Base-by-base conservation (phyloP, 495 filamentous ascomycete species). In the Penicillium mononematosum region DNA sequence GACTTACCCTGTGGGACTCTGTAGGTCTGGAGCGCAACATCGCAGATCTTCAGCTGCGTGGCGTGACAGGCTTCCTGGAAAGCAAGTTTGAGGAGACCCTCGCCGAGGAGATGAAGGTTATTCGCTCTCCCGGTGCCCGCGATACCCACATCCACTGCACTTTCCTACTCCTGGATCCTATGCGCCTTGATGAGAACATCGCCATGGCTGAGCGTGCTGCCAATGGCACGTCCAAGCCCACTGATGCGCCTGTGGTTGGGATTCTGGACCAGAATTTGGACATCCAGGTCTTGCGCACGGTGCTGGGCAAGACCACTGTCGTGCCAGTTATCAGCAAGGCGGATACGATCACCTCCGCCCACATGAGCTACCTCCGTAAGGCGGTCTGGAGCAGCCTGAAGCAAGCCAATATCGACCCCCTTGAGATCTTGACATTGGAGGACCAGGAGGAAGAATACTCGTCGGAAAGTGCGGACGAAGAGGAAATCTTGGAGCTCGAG, bases 81-180 rank as follows among this genome's bases (percentile, higher is more conserved):
- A 92, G 88, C 72, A 98, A 98, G 70, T 98, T 98, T 59, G 92
- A 98, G 70, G 95, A 98, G 67, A 98, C 94, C 0, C 92, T 98
- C 70, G 87, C 85, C 34, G 94, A 98, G 75, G 94, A 98, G 80
- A 96, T 95, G 82, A 97, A 96, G 78, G 92, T 98, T 36, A 77
- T 96, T 47, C 88, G 94, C 61, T 90, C 92, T 50, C 92, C 94
- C 19, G 94, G 92, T 58, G 88, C 89, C 64, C 89, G 89, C 62
- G 94, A 98, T 78, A 96, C 93, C 44, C 94, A 98, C 71, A 94
- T 98, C 62, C 94, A 98, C 69, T 95, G 91, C 54, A 94, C 92
- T 54, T 96, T 98, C 71, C 78, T 96, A 51, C 78, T 98, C 44
- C 84, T 98, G 49, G 94, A 98, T 68, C 94, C 94, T 11, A 82